These are phyloP conservation scores for Lactifluus pinguis DNA, from an alignment of 768 basidiomycete genomes.

Conservation along the genomic window DNA sequence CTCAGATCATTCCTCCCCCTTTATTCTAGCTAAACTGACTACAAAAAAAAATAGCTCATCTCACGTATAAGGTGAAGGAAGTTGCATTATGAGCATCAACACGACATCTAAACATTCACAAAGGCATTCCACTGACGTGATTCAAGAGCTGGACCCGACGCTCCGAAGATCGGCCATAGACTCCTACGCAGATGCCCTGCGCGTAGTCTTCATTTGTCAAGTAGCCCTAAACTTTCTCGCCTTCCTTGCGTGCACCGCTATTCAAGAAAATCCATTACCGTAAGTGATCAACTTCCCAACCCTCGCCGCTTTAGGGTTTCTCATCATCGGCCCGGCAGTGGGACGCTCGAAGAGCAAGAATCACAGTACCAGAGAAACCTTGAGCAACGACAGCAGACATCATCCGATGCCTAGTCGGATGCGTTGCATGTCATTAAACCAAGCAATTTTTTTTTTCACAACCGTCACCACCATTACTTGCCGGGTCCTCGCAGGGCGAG, in stretches of 20 bases:
- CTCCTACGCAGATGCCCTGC: slow-evolving; percentile 73
- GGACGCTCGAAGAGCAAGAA: slow-evolving; percentile 54
- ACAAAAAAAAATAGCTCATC: slow-evolving; percentile 46
- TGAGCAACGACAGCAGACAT: neutral
- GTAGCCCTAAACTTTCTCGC: slow-evolving; percentile 55
- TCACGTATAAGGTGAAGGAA: slow-evolving; percentile 50
- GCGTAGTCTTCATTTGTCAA: slow-evolving; percentile 77
- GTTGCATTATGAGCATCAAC: slow-evolving; percentile 10
- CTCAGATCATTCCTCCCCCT: slow-evolving; percentile 7
- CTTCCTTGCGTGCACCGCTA: slow-evolving; percentile 62
- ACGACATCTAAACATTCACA: slow-evolving; percentile 1
- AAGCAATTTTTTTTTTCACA: no score
- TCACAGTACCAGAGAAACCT: slow-evolving; percentile 35
- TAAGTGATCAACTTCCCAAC: slow-evolving; percentile 19
- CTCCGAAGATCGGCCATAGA: slow-evolving; percentile 54
- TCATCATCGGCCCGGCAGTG: slow-evolving; percentile 30
- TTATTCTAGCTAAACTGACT: slow-evolving; percentile 7
- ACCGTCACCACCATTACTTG: no score
- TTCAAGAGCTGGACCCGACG: slow-evolving; percentile 51
- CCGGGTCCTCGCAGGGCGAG: no score
- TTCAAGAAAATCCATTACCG: slow-evolving; percentile 65
- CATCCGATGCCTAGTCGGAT: slow-evolving; percentile 5
- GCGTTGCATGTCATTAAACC: no score
- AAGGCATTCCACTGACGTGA: slow-evolving; percentile 66
- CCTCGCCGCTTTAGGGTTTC: neutral